phyloP scores from a whole-genome alignment of 495 filamentous ascomycete genomes.

The Cladorrhinum samala region DNA sequence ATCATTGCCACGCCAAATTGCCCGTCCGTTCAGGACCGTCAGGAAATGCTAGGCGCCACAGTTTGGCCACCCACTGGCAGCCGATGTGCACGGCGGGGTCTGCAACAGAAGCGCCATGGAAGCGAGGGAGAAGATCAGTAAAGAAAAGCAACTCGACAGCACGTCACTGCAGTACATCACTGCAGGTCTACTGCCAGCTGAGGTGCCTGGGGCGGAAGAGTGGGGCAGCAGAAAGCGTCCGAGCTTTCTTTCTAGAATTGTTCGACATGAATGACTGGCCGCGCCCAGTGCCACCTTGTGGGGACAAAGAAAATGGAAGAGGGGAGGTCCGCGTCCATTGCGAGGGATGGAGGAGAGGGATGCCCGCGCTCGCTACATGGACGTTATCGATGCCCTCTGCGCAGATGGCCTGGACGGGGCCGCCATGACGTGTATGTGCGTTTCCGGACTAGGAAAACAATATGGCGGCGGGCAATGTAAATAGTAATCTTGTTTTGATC shows the following conservation, averaged over 20 bases:
- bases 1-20: too few species aligned
- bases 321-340: constrained; percentile 13
- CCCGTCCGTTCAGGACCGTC: too few species aligned
- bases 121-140: constrained; percentile 15
- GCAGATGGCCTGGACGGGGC: neutral
- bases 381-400: neutral
- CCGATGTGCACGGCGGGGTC: constrained; percentile 12
- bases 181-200: constrained; percentile 7
- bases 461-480: neutral
- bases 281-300: constrained; percentile 19
- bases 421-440: neutral
- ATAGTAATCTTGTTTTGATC: neutral
- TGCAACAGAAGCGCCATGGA: constrained; percentile 21
- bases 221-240: constrained; percentile 11
- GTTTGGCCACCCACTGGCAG: constrained; percentile 8
- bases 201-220: neutral
- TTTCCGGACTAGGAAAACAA: too few species aligned
- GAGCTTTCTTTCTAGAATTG: constrained; percentile 33
- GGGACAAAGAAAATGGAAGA: constrained; percentile 14
- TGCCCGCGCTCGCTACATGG: neutral
- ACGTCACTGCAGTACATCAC: constrained; percentile 14
- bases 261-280: constrained; percentile 28
- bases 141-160: constrained; percentile 16
- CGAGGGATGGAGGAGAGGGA: constrained; percentile 14
- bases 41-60: too few species aligned